phyloP scores from a whole-genome alignment of 768 basidiomycete species.

The Candolleomyces efflorescens region DNA sequence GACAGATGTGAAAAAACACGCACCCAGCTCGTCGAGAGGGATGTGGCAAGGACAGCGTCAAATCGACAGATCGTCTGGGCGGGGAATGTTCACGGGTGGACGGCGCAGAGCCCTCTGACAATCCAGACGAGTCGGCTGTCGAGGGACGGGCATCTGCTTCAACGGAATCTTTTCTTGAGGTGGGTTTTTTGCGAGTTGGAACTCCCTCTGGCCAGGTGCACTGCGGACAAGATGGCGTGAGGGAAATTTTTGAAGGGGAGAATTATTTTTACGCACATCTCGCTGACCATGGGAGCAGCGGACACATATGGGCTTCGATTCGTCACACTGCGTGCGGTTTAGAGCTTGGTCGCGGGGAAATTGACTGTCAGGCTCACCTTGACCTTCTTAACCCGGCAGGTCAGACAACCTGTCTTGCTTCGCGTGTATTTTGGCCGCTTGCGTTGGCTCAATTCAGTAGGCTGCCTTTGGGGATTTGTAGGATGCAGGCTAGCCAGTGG shows the following conservation, averaged over 20 bases:
- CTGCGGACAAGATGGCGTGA: slow-evolving; percentile 30
- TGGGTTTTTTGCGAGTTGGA: slow-evolving; percentile 65
- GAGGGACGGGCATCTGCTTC: slow-evolving; percentile 57
- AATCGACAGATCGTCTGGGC: slow-evolving; percentile 44
- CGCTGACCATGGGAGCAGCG: slow-evolving; percentile 83
- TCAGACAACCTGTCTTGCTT: slow-evolving; percentile 92
- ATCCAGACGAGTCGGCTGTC: slow-evolving; percentile 69
- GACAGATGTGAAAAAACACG: slow-evolving; percentile 13
- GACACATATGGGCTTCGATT: slow-evolving; percentile 83
- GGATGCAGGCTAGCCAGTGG: slow-evolving; percentile 38
- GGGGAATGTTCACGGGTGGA: slow-evolving; percentile 66
- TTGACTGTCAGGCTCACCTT: slow-evolving; percentile 51
- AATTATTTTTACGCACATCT: slow-evolving; percentile 48
- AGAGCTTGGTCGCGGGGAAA: background rate
- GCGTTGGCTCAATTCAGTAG: slow-evolving; percentile 49
- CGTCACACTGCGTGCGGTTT: slow-evolving; percentile 65
- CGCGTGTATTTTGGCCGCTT: slow-evolving; percentile 92
- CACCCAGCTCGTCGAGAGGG: slow-evolving; percentile 36
- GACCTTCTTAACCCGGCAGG: slow-evolving; percentile 92
- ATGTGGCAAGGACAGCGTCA: slow-evolving; percentile 36
- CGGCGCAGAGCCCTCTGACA: slow-evolving; percentile 70
- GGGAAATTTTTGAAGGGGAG: background rate
- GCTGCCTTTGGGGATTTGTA: slow-evolving; percentile 31
- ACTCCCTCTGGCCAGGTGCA: slow-evolving; percentile 84
- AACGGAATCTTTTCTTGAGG: slow-evolving; percentile 50